phyloP scores from a whole-genome alignment of 2,329 filamentous ascomycete genomes.

The Pyrenophora graminea region DNA sequence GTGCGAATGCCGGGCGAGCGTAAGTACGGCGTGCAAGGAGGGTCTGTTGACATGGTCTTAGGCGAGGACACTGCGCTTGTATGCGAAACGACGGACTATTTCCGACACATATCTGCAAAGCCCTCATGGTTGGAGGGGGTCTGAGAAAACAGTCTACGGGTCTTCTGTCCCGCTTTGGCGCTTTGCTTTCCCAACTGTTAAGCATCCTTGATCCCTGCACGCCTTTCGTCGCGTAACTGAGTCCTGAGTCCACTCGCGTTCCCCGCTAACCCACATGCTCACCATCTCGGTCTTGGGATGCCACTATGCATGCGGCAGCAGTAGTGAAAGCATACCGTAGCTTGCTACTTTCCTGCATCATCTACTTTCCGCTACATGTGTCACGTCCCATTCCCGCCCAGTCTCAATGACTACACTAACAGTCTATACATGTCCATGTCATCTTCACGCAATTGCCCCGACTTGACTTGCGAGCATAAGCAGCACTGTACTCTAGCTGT shows the following conservation, averaged over 20 bases:
- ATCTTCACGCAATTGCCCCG: no score
- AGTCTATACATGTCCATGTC: no score
- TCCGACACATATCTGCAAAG: slow-evolving; percentile 21
- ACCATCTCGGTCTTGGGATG: background rate
- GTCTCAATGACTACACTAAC: no score
- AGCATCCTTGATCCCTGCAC: slow-evolving; percentile 14
- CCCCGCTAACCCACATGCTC: background rate
- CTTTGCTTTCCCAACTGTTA: slow-evolving; percentile 15
- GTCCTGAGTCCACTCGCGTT: slow-evolving; percentile 1
- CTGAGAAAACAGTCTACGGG: background rate
- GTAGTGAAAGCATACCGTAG: no score
- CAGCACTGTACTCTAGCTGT: background rate
- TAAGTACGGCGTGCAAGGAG: slow-evolving; percentile 49
- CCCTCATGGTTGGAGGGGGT: slow-evolving; percentile 7
- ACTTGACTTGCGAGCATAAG: no score
- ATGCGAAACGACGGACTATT: slow-evolving; percentile 20
- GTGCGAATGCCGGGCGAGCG: slow-evolving; percentile 70
- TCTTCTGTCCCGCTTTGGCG: slow-evolving; percentile 5
- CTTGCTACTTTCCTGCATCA: no score
- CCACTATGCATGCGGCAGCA: no score
- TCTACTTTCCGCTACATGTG: no score
- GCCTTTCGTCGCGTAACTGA: slow-evolving; percentile 3
- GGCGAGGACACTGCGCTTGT: slow-evolving; percentile 4
- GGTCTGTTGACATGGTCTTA: slow-evolving; percentile 13
- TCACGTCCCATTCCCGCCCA: no score